These are phyloP conservation scores for Singerocomus inundabilis DNA, from an alignment of 1,284 basidiomycete genomes.

Conservation along the genomic window DNA sequence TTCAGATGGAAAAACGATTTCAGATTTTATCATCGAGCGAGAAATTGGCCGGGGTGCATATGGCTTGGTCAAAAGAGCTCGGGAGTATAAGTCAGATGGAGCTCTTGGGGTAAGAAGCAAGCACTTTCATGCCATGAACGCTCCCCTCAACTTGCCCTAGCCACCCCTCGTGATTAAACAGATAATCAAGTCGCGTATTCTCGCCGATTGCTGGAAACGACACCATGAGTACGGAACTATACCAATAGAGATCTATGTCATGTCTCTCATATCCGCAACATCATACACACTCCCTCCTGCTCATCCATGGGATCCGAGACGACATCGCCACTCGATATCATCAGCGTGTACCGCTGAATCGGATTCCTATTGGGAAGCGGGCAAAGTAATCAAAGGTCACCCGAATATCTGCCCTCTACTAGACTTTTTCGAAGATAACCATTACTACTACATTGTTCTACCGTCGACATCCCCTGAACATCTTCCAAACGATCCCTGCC, in stretches of 20 bases:
- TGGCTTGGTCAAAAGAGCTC: slow-evolving; percentile 89
- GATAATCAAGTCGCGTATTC: slow-evolving; percentile 96
- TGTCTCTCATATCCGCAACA: slow-evolving; percentile 84
- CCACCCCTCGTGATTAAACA: slow-evolving; percentile 91
- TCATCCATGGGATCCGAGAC: slow-evolving; percentile 79
- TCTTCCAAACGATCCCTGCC: slow-evolving; percentile 47
- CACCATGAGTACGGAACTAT: slow-evolving; percentile 95
- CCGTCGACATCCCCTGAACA: slow-evolving; percentile 68
- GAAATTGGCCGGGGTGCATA: slow-evolving; percentile 97
- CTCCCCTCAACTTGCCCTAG: slow-evolving; percentile 35
- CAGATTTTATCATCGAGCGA: slow-evolving; percentile 77
- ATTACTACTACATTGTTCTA: slow-evolving; percentile 92
- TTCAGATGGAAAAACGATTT: slow-evolving; percentile 64
- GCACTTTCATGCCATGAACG: slow-evolving; percentile 7
- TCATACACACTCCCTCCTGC: slow-evolving; percentile 69
- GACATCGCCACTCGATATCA: slow-evolving; percentile 27
- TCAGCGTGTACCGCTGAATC: slow-evolving; percentile 8
- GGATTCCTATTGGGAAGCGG: slow-evolving; percentile 60
- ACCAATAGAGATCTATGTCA: slow-evolving; percentile 98
- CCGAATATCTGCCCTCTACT: slow-evolving; percentile 92
- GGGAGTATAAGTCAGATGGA: slow-evolving; percentile 76
- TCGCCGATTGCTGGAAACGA: slow-evolving; percentile 99
- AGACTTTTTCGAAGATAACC: slow-evolving; percentile 97
- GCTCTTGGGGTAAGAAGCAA: slow-evolving; percentile 70
- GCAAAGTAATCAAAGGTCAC: slow-evolving; percentile 74